Evolutionary conservation across 1,284 basidiomycete genomes (phyloP).

Genomic region (Naganishia sp.): DNA sequence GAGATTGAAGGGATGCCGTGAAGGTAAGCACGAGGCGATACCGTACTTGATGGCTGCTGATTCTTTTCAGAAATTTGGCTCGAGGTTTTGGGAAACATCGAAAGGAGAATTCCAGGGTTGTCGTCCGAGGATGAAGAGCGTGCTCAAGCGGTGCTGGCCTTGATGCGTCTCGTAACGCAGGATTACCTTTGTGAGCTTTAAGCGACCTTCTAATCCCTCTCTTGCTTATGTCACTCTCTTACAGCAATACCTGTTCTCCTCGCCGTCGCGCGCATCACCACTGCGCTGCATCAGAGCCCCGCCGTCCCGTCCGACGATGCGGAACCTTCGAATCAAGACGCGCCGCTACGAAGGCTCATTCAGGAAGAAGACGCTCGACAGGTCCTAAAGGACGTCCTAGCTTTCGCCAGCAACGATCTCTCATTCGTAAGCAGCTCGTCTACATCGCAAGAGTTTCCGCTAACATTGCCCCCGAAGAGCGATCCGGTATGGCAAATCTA

Average conservation of each 20-base stretch:
- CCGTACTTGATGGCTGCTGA: not conserved
- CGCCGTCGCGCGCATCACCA: not conserved
- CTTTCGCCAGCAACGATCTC: constrained; percentile 19
- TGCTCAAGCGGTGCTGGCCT: not conserved
- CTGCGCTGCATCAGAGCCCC: not conserved
- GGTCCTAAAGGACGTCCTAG: constrained; percentile 10
- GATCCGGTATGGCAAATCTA: constrained; percentile 23
- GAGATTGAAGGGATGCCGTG: constrained; percentile 13
- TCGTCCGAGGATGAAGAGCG: not conserved
- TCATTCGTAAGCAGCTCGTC: constrained; percentile 8
- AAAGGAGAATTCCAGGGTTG: constrained; percentile 9
- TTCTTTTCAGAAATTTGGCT: constrained; percentile 20
- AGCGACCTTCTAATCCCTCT: not conserved
- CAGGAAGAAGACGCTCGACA: constrained; percentile 24
- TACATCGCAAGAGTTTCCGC: not conserved
- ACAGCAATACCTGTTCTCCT: constrained; percentile 23
- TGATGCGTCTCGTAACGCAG: constrained; percentile 14
- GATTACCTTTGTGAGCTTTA: constrained; percentile 29
- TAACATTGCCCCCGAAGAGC: constrained; percentile 3
- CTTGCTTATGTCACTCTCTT: not conserved
- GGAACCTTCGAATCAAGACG: constrained; percentile 2
- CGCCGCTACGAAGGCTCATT: not conserved
- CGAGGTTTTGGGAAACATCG: constrained; percentile 18
- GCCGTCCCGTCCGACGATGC: not conserved
- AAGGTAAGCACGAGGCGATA: constrained; percentile 11